phyloP scores from a whole-genome alignment of 768 basidiomycete species.

The Gymnopilus dilepis region DNA sequence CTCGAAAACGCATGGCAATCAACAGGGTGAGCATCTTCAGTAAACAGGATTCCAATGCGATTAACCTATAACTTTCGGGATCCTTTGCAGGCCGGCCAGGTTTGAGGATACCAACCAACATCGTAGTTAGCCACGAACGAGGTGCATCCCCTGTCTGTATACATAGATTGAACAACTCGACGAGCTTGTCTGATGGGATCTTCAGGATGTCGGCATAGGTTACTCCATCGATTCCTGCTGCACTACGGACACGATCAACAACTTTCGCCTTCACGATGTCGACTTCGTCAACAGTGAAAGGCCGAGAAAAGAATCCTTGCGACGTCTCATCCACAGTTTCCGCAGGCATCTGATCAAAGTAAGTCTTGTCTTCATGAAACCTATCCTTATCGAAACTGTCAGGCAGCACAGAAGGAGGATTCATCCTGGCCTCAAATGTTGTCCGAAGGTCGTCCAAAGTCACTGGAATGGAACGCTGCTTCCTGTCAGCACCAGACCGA shows the following conservation, averaged over 20 bases:
- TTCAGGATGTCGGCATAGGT: constrained; percentile 4
- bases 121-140: constrained; percentile 21
- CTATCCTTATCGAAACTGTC: neutral
- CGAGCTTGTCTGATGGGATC: constrained; percentile 17
- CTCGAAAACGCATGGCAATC: constrained; percentile 22
- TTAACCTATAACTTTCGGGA: constrained; percentile 30
- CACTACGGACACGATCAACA: neutral
- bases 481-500: neutral
- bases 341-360: neutral
- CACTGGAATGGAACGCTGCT: neutral
- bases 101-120: constrained; percentile 28
- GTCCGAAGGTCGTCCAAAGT: neutral
- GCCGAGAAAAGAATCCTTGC: neutral
- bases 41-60: constrained; percentile 35
- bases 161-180: constrained; percentile 21
- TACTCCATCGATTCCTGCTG: constrained; percentile 5
- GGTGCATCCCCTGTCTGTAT: constrained; percentile 15
- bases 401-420: neutral
- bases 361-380: neutral
- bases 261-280: neutral
- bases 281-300: neutral
- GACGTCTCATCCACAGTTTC: neutral
- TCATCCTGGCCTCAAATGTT: neutral
- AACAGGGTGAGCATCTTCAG: constrained; percentile 33
- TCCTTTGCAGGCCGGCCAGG: constrained; percentile 21